A percentile compares a stretch with the other conserved stretches of the same genome.
Evolutionary conservation across 2,329 filamentous ascomycete species (phyloP).

Genomic region (Pseudogymnoascus sp.): DNA sequence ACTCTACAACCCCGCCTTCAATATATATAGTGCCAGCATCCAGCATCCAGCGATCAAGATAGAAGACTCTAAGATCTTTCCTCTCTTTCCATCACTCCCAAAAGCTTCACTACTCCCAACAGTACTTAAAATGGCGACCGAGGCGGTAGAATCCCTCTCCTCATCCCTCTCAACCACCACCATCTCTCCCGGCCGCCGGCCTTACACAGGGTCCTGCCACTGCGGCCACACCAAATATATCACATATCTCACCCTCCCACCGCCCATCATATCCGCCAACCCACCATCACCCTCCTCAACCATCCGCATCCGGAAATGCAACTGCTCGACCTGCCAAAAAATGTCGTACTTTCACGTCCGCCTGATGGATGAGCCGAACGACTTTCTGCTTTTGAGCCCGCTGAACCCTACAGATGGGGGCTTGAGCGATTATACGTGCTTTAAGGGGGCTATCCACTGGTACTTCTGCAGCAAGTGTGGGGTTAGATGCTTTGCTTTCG

Average conservation of each 20-base stretch:
- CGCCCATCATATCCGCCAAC: conserved; percentile 23
- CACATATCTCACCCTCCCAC: conserved; percentile 39
- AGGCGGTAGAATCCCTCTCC: background rate
- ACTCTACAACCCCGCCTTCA: background rate
- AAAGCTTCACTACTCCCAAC: background rate
- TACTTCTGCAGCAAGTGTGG: conserved; percentile 44
- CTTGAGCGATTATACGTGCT: conserved; percentile 38
- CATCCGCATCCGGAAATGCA: conserved; percentile 35
- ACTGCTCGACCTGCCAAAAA: conserved; percentile 46
- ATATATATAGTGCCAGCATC: background rate
- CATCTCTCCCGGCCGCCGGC: conserved; percentile 19
- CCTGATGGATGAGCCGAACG: conserved; percentile 31
- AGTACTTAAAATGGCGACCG: background rate
- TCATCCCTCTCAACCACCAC: background rate
- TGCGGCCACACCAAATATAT: conserved; percentile 41
- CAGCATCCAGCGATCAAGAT: background rate
- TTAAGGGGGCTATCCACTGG: conserved; percentile 32
- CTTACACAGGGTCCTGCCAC: conserved; percentile 41
- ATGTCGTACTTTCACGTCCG: conserved; percentile 42
- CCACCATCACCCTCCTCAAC: conserved; percentile 27
- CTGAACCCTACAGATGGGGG: conserved; percentile 31
- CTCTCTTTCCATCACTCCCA: background rate
- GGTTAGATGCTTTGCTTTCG: conserved; percentile 38
- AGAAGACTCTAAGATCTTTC: background rate
- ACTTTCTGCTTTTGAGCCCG: conserved; percentile 44